These are phyloP conservation scores for Zymoseptoria brevis DNA, from an alignment of 2,329 filamentous ascomycete species.

Conservation along the genomic window DNA sequence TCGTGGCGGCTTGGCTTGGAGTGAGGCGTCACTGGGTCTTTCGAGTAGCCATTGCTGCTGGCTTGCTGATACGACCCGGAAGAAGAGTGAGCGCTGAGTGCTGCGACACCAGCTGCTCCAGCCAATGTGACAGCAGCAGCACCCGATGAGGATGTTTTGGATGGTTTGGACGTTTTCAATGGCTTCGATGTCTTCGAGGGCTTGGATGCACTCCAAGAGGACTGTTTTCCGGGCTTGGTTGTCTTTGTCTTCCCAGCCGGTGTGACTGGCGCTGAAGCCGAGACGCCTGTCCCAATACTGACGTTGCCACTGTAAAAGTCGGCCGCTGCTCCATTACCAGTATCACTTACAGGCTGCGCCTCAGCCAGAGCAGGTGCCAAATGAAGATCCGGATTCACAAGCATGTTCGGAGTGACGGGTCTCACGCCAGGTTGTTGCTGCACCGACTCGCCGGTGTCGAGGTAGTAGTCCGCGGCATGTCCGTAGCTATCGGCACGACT, in stretches of 20 bases:
- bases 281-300: conserved; percentile 11
- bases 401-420: conserved; percentile 44
- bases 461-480: conserved; percentile 54
- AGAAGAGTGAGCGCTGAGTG: conserved; percentile 14
- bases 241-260: conserved; percentile 18
- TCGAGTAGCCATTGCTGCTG: conserved; percentile 6
- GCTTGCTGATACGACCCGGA: conserved; percentile 14
- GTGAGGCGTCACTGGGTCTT: conserved; percentile 2
- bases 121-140: conserved; percentile 27
- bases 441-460: conserved; percentile 55
- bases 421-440: conserved; percentile 52
- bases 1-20: conserved; percentile 10
- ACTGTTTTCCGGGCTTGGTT: conserved; percentile 29
- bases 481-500: conserved; percentile 37
- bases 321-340: conserved; percentile 51
- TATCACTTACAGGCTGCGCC: conserved; percentile 50
- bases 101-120: conserved; percentile 38
- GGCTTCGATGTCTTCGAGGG: conserved; percentile 10
- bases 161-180: conserved; percentile 14
- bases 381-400: conserved; percentile 51
- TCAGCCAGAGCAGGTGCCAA: conserved; percentile 46
- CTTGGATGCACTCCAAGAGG: conserved; percentile 21
- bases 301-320: conserved; percentile 43
- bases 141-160: conserved; percentile 30
- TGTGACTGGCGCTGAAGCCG: conserved; percentile 11